Conservation (phyloP, 306 rosid genomes). For the Vicia sativa region DNA sequence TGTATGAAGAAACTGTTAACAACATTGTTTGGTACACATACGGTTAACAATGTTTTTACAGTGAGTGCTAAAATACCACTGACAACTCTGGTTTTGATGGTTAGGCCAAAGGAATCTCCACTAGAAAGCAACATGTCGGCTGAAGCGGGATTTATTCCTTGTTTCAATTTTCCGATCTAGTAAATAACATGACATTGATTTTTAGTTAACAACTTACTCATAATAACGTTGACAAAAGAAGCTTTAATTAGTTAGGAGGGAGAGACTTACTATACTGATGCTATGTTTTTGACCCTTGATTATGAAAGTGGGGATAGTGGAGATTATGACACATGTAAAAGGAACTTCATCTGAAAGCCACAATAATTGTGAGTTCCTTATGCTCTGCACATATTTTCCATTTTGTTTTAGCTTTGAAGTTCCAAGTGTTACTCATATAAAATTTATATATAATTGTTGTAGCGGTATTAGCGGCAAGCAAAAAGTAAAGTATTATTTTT, state of each 20-base stretch:
- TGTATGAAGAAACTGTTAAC: too few species aligned
- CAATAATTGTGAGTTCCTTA: slow-evolving; percentile 64
- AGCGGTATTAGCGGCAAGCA: too few species aligned
- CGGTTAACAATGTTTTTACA: too few species aligned
- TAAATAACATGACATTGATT: background rate
- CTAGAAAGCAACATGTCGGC: slow-evolving; percentile 53
- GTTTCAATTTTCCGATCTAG: slow-evolving; percentile 71
- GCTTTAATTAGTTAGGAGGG: background rate
- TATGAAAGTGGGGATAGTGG: slow-evolving; percentile 65
- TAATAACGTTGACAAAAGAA: background rate
- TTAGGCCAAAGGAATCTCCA: slow-evolving; percentile 50
- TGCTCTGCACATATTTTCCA: slow-evolving; percentile 47
- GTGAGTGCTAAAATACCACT: slow-evolving; percentile 84
- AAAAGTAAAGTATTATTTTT: too few species aligned
- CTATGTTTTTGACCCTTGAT: slow-evolving; percentile 62
- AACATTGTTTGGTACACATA: too few species aligned
- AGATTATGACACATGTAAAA: slow-evolving; percentile 66
- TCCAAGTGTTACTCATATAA: too few species aligned
- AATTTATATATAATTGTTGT: too few species aligned
- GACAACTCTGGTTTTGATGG: slow-evolving; percentile 69
- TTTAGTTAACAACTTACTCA: background rate
- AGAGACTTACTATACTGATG: slow-evolving; percentile 63
- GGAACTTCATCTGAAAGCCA: slow-evolving; percentile 98
- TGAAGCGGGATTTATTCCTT: slow-evolving; percentile 80
- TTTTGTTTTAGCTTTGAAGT: too few species aligned